phyloP scores from a whole-genome alignment of 2,329 filamentous ascomycete genomes.

The Penicillium sp. region DNA sequence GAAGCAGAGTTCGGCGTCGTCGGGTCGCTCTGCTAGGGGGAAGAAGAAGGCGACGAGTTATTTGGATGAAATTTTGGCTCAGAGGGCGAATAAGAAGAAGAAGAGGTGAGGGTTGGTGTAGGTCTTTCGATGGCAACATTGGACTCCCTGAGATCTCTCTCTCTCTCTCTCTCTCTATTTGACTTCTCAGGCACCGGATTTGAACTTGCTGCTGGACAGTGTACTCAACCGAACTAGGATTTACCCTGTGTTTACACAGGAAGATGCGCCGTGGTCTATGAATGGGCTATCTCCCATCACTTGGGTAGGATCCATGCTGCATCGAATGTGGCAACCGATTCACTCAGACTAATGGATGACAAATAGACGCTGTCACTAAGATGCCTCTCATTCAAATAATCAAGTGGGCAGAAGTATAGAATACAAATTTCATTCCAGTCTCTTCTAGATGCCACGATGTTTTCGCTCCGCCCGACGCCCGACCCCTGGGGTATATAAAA shows the following conservation, averaged over 20 bases:
- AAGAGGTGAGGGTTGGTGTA: slow-evolving; percentile 35
- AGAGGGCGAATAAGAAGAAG: slow-evolving; percentile 56
- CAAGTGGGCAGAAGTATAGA: slow-evolving; percentile 18
- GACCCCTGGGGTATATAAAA: slow-evolving; percentile 34
- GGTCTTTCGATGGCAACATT: background rate
- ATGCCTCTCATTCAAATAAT: background rate
- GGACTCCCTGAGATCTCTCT: too few species aligned
- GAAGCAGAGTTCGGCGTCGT: background rate
- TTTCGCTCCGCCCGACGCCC: slow-evolving; percentile 26
- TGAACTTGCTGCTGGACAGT: slow-evolving; percentile 1
- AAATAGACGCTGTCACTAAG: too few species aligned
- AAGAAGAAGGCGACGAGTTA: slow-evolving; percentile 53
- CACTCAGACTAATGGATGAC: too few species aligned
- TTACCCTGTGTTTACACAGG: too few species aligned
- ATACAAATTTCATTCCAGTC: slow-evolving; percentile 28
- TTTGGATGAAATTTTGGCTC: slow-evolving; percentile 58
- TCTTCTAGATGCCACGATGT: slow-evolving; percentile 29
- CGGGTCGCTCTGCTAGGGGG: slow-evolving; percentile 27
- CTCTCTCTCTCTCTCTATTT: too few species aligned
- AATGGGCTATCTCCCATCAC: too few species aligned
- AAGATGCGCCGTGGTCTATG: too few species aligned
- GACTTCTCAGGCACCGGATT: too few species aligned
- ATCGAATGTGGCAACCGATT: too few species aligned
- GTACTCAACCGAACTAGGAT: background rate
- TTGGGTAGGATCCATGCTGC: too few species aligned